Conservation (phyloP, 2,329 filamentous ascomycete species). For the Biscogniauxia marginata region DNA sequence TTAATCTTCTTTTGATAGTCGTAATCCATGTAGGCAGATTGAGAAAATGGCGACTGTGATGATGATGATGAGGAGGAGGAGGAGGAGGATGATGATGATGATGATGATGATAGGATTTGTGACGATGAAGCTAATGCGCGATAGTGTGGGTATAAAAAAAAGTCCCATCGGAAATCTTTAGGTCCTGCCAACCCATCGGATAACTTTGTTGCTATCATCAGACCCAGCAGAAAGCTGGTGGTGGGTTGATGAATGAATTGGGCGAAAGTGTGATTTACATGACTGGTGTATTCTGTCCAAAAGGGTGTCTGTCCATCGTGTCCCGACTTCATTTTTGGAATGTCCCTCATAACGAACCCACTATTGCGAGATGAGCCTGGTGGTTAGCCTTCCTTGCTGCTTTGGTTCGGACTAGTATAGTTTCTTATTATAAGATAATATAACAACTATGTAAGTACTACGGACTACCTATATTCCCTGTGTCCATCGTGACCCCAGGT, state of each 20-base stretch:
- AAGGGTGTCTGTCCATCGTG: not conserved
- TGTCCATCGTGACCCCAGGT: not conserved
- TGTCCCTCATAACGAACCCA: not conserved
- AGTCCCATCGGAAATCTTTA: not conserved
- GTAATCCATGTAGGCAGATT: not conserved
- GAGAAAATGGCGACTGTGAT: not conserved
- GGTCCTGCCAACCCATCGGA: not conserved
- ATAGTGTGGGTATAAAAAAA: not conserved
- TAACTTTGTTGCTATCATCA: not conserved
- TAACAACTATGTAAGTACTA: not conserved
- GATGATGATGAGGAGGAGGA: not conserved
- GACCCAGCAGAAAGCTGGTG: not conserved
- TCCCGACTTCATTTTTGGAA: not conserved
- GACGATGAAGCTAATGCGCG: not conserved
- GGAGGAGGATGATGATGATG: too few relatives aligned
- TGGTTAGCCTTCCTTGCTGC: not conserved
- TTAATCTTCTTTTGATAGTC: not conserved
- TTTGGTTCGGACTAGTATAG: not conserved
- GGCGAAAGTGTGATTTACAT: not conserved
- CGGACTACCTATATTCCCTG: not conserved
- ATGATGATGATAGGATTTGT: not conserved
- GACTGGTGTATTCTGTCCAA: not conserved
- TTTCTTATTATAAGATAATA: not conserved
- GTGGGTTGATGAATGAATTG: not conserved
- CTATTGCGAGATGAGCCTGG: not conserved